A percentile compares a stretch with the other conserved stretches of the same genome.
Conservation (phyloP, 2,329 filamentous ascomycete species). For the Phialophora expanda region DNA sequence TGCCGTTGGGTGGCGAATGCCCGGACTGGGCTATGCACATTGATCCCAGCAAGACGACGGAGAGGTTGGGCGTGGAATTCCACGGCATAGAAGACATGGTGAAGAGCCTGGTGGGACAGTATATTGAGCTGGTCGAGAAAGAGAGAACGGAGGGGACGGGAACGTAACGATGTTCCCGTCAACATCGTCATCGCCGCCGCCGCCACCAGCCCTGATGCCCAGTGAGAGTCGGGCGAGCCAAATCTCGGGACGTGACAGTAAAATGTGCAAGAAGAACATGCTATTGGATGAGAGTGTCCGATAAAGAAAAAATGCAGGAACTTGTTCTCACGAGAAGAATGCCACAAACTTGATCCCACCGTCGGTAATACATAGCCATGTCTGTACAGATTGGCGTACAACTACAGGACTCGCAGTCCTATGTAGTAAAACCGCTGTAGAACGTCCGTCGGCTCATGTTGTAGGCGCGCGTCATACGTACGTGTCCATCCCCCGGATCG, state of each 20-base stretch:
- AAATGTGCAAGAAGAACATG: not conserved
- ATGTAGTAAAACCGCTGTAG: not conserved
- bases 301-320: not conserved
- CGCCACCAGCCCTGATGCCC: not conserved
- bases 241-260: not conserved
- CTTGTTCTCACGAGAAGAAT: not conserved
- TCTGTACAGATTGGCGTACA: not conserved
- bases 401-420: not conserved
- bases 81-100: slow-evolving; percentile 9
- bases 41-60: slow-evolving; percentile 8
- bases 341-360: not conserved
- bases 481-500: not conserved
- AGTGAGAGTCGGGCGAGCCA: not conserved
- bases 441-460: not conserved
- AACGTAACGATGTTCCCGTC: not conserved
- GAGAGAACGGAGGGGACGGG: slow-evolving; percentile 20
- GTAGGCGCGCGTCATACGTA: not conserved
- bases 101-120: slow-evolving; percentile 4
- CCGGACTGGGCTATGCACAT: not conserved
- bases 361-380: not conserved
- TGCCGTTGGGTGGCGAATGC: slow-evolving; percentile 1
- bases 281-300: not conserved
- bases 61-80: slow-evolving; percentile 3
- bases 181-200: not conserved
- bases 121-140: slow-evolving; percentile 23